A percentile compares a stretch with the other conserved stretches of the same genome.
Conservation (phyloP, 2,329 filamentous ascomycete genomes). For the Alternaria arbusti region DNA sequence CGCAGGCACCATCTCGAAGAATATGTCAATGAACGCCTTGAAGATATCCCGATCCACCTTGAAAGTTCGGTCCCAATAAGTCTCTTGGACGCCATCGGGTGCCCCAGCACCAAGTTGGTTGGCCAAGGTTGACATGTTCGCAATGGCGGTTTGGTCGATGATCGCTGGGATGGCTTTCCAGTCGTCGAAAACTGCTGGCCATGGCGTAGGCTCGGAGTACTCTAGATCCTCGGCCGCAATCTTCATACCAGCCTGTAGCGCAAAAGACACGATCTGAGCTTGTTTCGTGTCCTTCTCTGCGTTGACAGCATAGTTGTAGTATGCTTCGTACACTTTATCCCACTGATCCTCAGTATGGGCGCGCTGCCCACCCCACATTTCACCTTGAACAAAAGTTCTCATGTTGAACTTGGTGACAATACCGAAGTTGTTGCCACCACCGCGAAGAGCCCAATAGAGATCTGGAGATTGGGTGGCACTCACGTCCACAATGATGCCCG, state of each 20-base stretch:
- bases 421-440: conserved; percentile 45
- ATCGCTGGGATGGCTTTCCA: conserved; percentile 35
- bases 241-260: conserved; percentile 19
- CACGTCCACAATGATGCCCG: conserved; percentile 20
- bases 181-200: conserved; percentile 30
- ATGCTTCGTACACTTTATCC: conserved; percentile 25
- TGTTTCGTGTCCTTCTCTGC: conserved; percentile 22
- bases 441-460: conserved; percentile 49
- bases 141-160: conserved; percentile 30
- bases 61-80: conserved; percentile 36
- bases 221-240: conserved; percentile 29
- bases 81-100: conserved; percentile 25
- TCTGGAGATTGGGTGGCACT: conserved; percentile 40
- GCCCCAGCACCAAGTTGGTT: conserved; percentile 22
- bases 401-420: conserved; percentile 39
- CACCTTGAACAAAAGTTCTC: conserved; percentile 29
- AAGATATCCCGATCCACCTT: conserved; percentile 31
- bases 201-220: conserved; percentile 33
- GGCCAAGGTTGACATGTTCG: conserved; percentile 29
- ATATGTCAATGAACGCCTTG: conserved; percentile 26
- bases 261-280: conserved; percentile 31
- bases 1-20: conserved; percentile 29
- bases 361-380: conserved; percentile 37
- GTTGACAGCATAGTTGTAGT: conserved; percentile 21
- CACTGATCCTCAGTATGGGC: conserved; percentile 20